These are phyloP conservation scores for Claviceps humidiphila DNA, from an alignment of 2,329 filamentous ascomycete genomes.

Conservation along the genomic window DNA sequence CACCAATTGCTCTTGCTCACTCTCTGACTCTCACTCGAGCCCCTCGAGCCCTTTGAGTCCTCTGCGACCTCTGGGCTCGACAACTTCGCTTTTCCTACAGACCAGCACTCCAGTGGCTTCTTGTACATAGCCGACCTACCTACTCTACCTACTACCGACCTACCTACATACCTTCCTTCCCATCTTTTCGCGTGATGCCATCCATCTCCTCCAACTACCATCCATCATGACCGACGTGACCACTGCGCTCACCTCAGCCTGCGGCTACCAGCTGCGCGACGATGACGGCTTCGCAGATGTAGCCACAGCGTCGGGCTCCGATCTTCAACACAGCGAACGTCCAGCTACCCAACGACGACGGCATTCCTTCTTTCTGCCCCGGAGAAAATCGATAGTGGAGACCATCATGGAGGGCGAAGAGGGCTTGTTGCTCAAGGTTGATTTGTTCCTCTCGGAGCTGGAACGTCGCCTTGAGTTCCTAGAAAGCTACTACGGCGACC, in stretches of 20 bases:
- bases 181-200: neutral
- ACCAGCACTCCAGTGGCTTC: too few species aligned
- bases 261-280: constrained; percentile 18
- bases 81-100: too few species aligned
- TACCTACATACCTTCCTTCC: too few species aligned
- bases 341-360: constrained; percentile 28
- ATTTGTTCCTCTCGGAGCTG: constrained; percentile 72
- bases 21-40: too few species aligned
- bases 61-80: too few species aligned
- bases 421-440: constrained; percentile 50
- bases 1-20: too few species aligned
- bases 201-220: neutral
- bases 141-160: too few species aligned
- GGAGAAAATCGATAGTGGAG: constrained; percentile 45
- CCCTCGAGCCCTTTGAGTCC: too few species aligned
- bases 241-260: constrained; percentile 25
- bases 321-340: constrained; percentile 18
- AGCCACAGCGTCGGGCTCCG: constrained; percentile 27
- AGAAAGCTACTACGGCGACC: constrained; percentile 78
- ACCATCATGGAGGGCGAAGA: constrained; percentile 52
- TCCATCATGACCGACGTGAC: constrained; percentile 25
- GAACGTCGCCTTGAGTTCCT: constrained; percentile 78
- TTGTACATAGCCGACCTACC: too few species aligned
- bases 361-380: constrained; percentile 44
- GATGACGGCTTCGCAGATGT: constrained; percentile 19